Conservation (phyloP, 345 rosid species). For the Rhodamnia rubescens region DNA sequence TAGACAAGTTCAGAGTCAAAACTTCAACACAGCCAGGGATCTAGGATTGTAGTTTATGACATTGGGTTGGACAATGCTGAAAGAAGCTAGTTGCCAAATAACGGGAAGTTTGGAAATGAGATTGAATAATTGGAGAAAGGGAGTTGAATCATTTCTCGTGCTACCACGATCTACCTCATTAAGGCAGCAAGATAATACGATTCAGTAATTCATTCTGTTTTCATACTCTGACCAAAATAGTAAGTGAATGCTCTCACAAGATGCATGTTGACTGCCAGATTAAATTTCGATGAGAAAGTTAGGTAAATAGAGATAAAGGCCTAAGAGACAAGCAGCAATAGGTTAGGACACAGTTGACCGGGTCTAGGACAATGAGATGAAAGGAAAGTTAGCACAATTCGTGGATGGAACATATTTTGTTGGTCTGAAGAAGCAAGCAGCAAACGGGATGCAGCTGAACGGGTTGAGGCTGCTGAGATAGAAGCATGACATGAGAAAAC, state of each 20-base stretch:
- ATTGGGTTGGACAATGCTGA: not conserved
- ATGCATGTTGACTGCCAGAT: not conserved
- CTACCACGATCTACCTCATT: not conserved
- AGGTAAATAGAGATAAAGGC: not conserved
- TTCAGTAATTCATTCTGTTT: not conserved
- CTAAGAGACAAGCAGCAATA: not conserved
- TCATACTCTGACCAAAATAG: not conserved
- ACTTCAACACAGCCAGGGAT: not conserved
- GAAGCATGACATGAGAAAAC: not conserved
- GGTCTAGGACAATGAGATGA: not conserved
- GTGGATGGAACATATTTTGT: not conserved
- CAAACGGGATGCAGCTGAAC: not conserved
- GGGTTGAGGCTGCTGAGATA: not conserved
- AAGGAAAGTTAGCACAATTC: not conserved
- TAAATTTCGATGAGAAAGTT: not conserved
- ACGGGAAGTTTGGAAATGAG: not conserved
- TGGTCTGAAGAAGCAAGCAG: not conserved
- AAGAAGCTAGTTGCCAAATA: not conserved
- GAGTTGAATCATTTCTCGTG: not conserved
- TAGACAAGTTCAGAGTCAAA: not conserved
- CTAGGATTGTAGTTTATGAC: not conserved
- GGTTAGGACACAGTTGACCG: not conserved
- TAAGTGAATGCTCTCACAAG: not conserved
- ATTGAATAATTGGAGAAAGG: not conserved
- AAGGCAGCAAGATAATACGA: not conserved